phyloP scores from a whole-genome alignment of 805 yeast species.

The Lipomyces japonicus region DNA sequence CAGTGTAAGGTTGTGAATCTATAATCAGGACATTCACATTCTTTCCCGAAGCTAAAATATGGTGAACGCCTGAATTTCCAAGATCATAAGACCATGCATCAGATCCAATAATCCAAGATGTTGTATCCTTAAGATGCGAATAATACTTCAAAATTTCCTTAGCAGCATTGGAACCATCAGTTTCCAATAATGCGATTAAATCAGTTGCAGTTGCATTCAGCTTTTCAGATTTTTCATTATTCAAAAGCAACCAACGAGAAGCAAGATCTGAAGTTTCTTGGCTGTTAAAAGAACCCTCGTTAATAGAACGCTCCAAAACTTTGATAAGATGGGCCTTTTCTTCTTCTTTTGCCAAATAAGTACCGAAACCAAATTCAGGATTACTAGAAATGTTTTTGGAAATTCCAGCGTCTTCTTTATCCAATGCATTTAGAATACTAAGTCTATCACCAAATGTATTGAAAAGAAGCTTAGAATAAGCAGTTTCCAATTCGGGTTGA shows the following conservation, averaged over 20 bases:
- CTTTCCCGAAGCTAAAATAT: constrained; percentile 66
- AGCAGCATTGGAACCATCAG: constrained; percentile 42
- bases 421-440: constrained; percentile 57
- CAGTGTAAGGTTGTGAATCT: constrained; percentile 72
- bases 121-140: constrained; percentile 46
- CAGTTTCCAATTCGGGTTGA: constrained; percentile 55
- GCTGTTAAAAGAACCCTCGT: constrained; percentile 40
- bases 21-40: constrained; percentile 81
- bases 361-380: constrained; percentile 89
- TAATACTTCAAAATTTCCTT: constrained; percentile 46
- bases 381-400: constrained; percentile 40
- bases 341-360: constrained; percentile 56
- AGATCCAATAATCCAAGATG: constrained; percentile 86
- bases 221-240: constrained; percentile 15
- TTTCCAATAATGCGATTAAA: constrained; percentile 36
- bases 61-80: constrained; percentile 89
- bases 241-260: constrained; percentile 64
- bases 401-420: constrained; percentile 42
- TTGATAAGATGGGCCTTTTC: constrained; percentile 46
- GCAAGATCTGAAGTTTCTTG: constrained; percentile 52
- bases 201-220: constrained; percentile 33
- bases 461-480: constrained; percentile 68
- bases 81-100: constrained; percentile 94
- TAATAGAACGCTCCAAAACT: constrained; percentile 44
- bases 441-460: constrained; percentile 61